Evolutionary conservation across 345 rosid species (phyloP).

Genomic region (Camelina laxa): DNA sequence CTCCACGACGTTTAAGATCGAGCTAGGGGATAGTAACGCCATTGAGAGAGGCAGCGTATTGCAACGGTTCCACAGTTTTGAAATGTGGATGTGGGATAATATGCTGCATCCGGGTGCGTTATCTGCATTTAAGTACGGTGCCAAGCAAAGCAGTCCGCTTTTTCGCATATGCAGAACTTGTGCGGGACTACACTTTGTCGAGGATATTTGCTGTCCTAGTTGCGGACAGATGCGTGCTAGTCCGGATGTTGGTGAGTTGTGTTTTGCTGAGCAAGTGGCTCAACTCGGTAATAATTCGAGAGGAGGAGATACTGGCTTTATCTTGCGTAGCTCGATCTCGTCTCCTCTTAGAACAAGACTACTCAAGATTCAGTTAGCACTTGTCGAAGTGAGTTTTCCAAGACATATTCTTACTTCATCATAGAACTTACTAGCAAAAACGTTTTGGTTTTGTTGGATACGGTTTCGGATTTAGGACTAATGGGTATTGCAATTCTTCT

Average conservation of each 20-base stretch:
- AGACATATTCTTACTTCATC: constrained; percentile 1
- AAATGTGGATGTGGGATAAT: constrained; percentile 74
- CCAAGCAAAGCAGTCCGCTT: constrained; percentile 57
- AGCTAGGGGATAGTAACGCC: constrained; percentile 60
- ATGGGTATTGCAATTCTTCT: constrained; percentile 26
- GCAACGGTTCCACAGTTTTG: constrained; percentile 73
- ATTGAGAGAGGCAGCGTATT: constrained; percentile 51
- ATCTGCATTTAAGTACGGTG: constrained; percentile 62
- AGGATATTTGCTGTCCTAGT: constrained; percentile 52
- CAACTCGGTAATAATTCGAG: constrained; percentile 42
- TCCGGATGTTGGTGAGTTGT: constrained; percentile 35
- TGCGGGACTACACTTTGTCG: constrained; percentile 52
- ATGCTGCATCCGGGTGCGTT: constrained; percentile 44
- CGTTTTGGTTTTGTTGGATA: background rate
- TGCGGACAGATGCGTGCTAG: constrained; percentile 53
- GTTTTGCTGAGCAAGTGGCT: constrained; percentile 57
- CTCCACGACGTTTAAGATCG: constrained; percentile 66
- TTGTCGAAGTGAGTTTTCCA: constrained; percentile 61
- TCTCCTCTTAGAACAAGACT: constrained; percentile 64
- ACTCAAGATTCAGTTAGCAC: constrained; percentile 67
- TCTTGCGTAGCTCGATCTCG: constrained; percentile 42
- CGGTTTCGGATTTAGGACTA: background rate
- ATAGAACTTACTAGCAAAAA: background rate
- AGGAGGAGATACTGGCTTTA: constrained; percentile 32
- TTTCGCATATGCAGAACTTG: constrained; percentile 62